These are phyloP conservation scores for Termitomyces sp. DNA, from an alignment of 768 basidiomycete species.

Conservation along the genomic window DNA sequence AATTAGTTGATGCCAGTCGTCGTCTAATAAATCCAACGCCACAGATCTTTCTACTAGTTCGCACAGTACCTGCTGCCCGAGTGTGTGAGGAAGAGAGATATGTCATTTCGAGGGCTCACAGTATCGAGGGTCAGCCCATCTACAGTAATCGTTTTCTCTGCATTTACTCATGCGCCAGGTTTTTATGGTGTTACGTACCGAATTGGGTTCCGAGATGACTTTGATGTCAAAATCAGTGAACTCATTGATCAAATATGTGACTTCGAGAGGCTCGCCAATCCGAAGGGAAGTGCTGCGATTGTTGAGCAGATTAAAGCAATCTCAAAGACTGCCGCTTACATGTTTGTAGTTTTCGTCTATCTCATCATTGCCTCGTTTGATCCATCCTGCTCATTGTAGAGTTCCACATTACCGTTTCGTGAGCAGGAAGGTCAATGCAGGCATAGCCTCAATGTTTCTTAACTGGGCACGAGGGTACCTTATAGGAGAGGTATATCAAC, in stretches of 20 bases:
- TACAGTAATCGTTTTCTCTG: not conserved
- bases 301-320: constrained; percentile 37
- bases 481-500: constrained; percentile 60
- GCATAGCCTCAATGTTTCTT: constrained; percentile 25
- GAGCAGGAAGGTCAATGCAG: constrained; percentile 32
- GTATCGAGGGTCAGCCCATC: constrained; percentile 37
- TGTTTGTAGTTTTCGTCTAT: constrained; percentile 34
- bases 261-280: constrained; percentile 40
- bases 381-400: constrained; percentile 22
- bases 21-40: not conserved
- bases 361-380: not conserved
- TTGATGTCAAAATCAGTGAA: constrained; percentile 43
- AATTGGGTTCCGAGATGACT: constrained; percentile 59
- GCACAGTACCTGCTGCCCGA: constrained; percentile 44
- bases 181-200: constrained; percentile 59
- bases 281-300: constrained; percentile 22
- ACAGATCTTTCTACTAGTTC: constrained; percentile 61
- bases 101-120: constrained; percentile 50
- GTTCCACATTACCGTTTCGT: constrained; percentile 56
- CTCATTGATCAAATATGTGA: constrained; percentile 46
- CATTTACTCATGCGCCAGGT: constrained; percentile 24
- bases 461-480: constrained; percentile 44
- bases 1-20: not conserved
- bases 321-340: constrained; percentile 43
- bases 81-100: constrained; percentile 49